phyloP scores from a whole-genome alignment of 2,329 filamentous ascomycete species.

The Elsinoe fawcettii region DNA sequence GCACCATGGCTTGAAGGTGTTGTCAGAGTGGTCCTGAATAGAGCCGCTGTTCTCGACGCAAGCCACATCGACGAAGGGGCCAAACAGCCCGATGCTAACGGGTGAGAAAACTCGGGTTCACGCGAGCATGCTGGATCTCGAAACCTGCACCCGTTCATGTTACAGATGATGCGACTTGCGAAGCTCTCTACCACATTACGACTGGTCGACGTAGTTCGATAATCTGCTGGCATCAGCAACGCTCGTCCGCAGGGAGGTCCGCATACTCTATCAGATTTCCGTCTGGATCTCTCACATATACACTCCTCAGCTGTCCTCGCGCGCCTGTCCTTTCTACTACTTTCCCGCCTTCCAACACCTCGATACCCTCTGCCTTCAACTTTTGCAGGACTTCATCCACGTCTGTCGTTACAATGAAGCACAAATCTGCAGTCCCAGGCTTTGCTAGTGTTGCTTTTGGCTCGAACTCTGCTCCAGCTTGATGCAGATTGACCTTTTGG shows the following conservation, averaged over 20 bases:
- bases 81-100: neutral
- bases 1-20: conserved; percentile 14
- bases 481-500: conserved; percentile 57
- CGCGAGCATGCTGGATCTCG: too few species aligned
- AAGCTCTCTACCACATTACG: neutral
- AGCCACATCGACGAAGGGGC: neutral
- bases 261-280: conserved; percentile 55
- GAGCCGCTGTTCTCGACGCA: neutral
- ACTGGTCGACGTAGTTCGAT: neutral
- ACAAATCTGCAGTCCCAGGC: conserved; percentile 53
- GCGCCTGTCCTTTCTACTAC: conserved; percentile 52
- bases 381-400: conserved; percentile 41
- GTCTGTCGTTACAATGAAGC: conserved; percentile 49
- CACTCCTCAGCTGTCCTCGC: conserved; percentile 46
- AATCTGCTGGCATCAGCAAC: neutral
- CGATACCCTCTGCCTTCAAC: conserved; percentile 39
- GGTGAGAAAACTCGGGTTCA: too few species aligned
- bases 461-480: conserved; percentile 51
- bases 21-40: conserved; percentile 5
- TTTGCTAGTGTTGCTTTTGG: conserved; percentile 49
- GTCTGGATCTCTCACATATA: conserved; percentile 56
- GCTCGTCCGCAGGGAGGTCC: neutral
- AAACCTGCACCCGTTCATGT: too few species aligned
- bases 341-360: conserved; percentile 43
- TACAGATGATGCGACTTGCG: too few species aligned